Conservation (phyloP, 306 rosid genomes). For the Parietaria judaica region DNA sequence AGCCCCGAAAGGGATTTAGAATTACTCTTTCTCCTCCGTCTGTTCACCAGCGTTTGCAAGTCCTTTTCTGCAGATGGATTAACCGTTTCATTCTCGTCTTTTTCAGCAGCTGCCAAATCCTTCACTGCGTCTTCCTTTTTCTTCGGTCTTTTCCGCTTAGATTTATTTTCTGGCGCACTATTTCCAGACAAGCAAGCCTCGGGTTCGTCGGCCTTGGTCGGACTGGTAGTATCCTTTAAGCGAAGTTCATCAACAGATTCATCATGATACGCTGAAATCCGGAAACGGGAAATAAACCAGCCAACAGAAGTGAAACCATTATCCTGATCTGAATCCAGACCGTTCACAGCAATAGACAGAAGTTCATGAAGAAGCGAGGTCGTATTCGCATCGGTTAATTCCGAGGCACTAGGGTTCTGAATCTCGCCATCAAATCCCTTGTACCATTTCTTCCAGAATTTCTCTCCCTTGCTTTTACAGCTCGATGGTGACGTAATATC, state of each 20-base stretch:
- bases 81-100: constrained; percentile 17
- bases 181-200: constrained; percentile 21
- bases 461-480: constrained; percentile 38
- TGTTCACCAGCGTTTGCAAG: constrained; percentile 6
- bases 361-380: constrained; percentile 59
- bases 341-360: constrained; percentile 48
- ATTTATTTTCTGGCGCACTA: constrained; percentile 20
- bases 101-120: constrained; percentile 14
- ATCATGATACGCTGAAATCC: constrained; percentile 51
- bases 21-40: constrained; percentile 26
- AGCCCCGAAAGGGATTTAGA: constrained; percentile 52
- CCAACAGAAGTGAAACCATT: constrained; percentile 44
- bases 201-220: constrained; percentile 20
- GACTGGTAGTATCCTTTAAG: constrained; percentile 12
- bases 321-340: constrained; percentile 34
- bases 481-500: constrained; percentile 19
- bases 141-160: constrained; percentile 15
- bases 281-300: constrained; percentile 60
- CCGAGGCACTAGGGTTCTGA: constrained; percentile 23
- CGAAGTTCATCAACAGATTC: constrained; percentile 33
- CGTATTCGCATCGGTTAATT: constrained; percentile 34
- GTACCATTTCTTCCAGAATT: constrained; percentile 63
- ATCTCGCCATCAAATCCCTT: constrained; percentile 31
- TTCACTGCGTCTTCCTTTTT: constrained; percentile 16
- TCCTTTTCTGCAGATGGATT: constrained; percentile 12